Percentiles rank a stretch among this genome's conserved stretches.
These are phyloP conservation scores for Ophiostoma quercus DNA, from an alignment of 2,329 filamentous ascomycete genomes.

Conservation along the genomic window DNA sequence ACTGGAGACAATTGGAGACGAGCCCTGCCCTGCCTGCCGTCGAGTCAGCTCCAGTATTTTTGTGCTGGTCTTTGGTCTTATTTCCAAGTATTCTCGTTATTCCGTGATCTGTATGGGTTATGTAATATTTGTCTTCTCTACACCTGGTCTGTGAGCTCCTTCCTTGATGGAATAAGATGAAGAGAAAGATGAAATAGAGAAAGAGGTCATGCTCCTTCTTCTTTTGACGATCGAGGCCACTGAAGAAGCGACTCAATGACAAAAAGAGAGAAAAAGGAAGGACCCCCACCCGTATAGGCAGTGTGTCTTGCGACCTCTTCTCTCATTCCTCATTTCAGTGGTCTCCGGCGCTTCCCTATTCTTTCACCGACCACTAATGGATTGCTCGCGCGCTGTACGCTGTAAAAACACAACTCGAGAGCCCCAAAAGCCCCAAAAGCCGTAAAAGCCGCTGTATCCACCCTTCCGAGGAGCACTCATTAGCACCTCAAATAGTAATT, in stretches of 20 bases:
- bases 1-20: too few species aligned
- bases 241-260: not conserved
- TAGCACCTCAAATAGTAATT: too few species aligned
- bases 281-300: not conserved
- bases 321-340: not conserved
- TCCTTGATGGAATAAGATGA: not conserved
- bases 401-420: not conserved
- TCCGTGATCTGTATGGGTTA: not conserved
- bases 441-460: not conserved
- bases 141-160: not conserved
- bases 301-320: not conserved
- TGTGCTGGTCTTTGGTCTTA: not conserved
- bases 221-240: too few species aligned
- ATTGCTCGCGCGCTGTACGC: not conserved
- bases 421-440: not conserved
- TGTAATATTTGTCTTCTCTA: not conserved
- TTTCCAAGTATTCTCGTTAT: not conserved
- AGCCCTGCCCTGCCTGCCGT: too few species aligned
- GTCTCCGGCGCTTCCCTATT: not conserved
- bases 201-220: not conserved
- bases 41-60: not conserved
- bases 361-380: conserved; percentile 8
- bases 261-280: not conserved
- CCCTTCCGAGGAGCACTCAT: too few species aligned
- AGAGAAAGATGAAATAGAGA: not conserved